Evolutionary conservation across 129 eudicot genomes (phyloP).

Genomic region (sunflower (Helianthus annuus)): DNA sequence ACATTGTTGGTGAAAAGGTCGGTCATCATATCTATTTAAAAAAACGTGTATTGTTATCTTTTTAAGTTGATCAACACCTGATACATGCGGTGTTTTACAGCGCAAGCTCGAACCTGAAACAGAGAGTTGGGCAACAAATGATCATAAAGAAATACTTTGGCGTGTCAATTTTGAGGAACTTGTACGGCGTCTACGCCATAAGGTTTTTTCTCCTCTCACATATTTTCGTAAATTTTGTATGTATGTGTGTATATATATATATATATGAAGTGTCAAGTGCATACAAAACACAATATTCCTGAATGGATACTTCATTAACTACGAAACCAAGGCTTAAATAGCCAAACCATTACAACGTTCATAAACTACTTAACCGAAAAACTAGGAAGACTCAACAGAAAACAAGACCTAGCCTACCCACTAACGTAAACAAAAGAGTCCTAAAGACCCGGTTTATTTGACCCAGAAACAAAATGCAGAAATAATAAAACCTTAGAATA

Average conservation of each 20-base stretch:
- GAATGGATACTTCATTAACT: no score
- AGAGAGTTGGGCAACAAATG: constrained; percentile 38
- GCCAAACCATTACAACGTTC: no score
- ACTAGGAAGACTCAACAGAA: no score
- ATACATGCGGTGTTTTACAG: constrained; percentile 34
- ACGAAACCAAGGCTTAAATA: no score
- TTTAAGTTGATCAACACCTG: constrained; percentile 17
- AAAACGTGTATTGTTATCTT: background rate
- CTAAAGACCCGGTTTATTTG: no score
- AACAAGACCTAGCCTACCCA: no score
- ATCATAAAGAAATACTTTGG: constrained; percentile 81
- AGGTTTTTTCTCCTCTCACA: constrained; percentile 42
- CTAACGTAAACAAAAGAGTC: no score
- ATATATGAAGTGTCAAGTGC: no score
- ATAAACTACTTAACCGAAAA: no score
- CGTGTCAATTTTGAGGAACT: constrained; percentile 89
- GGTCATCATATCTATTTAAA: constrained; percentile 4
- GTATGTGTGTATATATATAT: background rate
- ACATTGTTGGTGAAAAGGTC: constrained; percentile 66
- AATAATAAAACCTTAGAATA: no score
- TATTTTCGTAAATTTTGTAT: constrained; percentile 1
- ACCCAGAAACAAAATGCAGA: no score
- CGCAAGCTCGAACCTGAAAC: constrained; percentile 54
- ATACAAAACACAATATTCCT: no score
- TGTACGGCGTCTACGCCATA: constrained; percentile 60